A percentile compares a stretch with the other conserved stretches of the same genome.
Evolutionary conservation across 176 grass and related monocot species (phyloP).

Genomic region (Secale cereale): DNA sequence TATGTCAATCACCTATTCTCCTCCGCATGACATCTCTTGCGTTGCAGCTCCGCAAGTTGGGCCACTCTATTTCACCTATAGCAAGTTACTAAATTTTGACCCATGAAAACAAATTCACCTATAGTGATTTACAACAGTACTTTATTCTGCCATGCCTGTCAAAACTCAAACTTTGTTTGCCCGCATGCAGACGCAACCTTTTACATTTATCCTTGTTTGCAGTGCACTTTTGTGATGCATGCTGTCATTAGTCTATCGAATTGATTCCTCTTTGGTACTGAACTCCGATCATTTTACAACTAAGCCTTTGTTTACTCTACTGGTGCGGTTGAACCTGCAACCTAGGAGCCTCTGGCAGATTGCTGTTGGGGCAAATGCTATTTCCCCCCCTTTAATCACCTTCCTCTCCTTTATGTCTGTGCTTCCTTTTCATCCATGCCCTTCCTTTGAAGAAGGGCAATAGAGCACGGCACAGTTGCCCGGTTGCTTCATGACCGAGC

Average conservation of each 20-base stretch:
- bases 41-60: too few relatives aligned
- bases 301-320: neutral
- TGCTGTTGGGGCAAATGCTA: neutral
- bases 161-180: neutral
- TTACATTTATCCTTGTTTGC: slow-evolving; percentile 16
- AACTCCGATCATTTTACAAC: slow-evolving; percentile 7
- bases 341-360: too few relatives aligned
- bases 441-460: neutral
- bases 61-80: too few relatives aligned
- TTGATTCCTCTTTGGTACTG: neutral
- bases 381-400: neutral
- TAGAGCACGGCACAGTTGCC: neutral
- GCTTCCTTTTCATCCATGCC: neutral
- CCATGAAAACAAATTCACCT: too few relatives aligned
- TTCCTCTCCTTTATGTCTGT: neutral
- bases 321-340: too few relatives aligned
- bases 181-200: slow-evolving; percentile 29
- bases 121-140: too few relatives aligned
- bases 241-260: neutral
- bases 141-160: neutral
- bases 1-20: too few relatives aligned
- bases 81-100: too few relatives aligned
- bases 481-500: neutral
- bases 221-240: slow-evolving; percentile 14
- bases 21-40: too few relatives aligned